These are phyloP conservation scores for Hanseniaspora lachancei DNA, from an alignment of 805 yeast species.

Conservation along the genomic window DNA sequence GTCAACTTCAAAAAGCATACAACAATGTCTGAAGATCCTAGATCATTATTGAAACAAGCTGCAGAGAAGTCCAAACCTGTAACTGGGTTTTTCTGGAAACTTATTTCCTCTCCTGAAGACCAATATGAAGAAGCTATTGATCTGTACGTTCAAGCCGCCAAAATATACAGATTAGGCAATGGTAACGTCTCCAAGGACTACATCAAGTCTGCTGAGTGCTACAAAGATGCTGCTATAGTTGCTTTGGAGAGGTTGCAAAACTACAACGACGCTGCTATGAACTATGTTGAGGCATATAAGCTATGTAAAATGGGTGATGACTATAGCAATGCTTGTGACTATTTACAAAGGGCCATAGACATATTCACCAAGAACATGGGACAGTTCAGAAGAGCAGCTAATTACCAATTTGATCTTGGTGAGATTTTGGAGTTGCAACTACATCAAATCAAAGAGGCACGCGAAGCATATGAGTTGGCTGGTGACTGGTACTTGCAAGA, in stretches of 20 bases:
- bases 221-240: constrained; percentile 37
- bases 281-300: constrained; percentile 81
- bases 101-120: constrained; percentile 46
- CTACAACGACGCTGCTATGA: constrained; percentile 83
- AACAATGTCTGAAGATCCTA: constrained; percentile 6
- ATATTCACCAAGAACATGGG: constrained; percentile 72
- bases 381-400: constrained; percentile 92
- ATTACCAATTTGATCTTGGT: constrained; percentile 82
- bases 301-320: constrained; percentile 66
- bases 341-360: constrained; percentile 63
- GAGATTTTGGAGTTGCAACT: constrained; percentile 69
- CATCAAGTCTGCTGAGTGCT: constrained; percentile 73
- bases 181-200: constrained; percentile 70
- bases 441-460: constrained; percentile 37
- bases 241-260: constrained; percentile 29
- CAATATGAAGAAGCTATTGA: constrained; percentile 88
- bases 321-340: constrained; percentile 54
- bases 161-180: constrained; percentile 63
- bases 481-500: constrained; percentile 94
- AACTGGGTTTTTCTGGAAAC: constrained; percentile 49
- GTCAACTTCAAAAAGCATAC: not conserved
- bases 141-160: constrained; percentile 84
- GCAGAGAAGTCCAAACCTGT: constrained; percentile 57
- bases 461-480: constrained; percentile 72
- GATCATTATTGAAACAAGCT: constrained; percentile 35